phyloP scores from a whole-genome alignment of 2,329 filamentous ascomycete species.

The Corynespora cassiicola region DNA sequence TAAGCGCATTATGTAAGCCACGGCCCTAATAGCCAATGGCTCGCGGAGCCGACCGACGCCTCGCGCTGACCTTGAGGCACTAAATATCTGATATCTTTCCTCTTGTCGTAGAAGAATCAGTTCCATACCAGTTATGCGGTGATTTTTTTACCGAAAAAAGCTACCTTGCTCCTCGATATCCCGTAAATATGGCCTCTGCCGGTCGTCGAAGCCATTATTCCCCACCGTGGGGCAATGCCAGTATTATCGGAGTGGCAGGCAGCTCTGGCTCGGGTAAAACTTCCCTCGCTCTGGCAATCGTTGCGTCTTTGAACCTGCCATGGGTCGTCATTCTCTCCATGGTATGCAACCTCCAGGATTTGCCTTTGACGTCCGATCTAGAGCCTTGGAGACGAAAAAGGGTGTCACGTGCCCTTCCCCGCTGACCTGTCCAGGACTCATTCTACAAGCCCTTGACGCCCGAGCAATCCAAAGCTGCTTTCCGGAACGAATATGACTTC shows the following conservation, averaged over 20 bases:
- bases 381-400: neutral
- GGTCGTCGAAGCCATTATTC: constrained; percentile 72
- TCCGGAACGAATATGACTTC: constrained; percentile 93
- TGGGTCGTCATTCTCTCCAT: constrained; percentile 99
- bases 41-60: no score
- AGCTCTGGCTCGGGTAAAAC: constrained; percentile 97
- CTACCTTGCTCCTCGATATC: neutral
- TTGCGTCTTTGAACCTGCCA: constrained; percentile 85
- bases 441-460: constrained; percentile 91
- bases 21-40: no score
- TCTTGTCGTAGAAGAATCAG: no score
- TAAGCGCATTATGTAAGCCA: no score
- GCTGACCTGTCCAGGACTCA: constrained; percentile 71
- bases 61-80: no score
- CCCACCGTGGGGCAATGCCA: constrained; percentile 94
- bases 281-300: constrained; percentile 89
- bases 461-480: constrained; percentile 80
- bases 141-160: no score
- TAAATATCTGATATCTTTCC: no score
- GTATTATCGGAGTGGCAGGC: constrained; percentile 94
- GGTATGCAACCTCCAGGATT: no score
- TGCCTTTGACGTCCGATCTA: no score
- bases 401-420: constrained; percentile 31
- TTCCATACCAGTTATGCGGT: constrained; percentile 13
- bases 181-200: constrained; percentile 27